Evolutionary conservation across 75 land plant genomes (phyloP), one percentile per base, ranked within the genome.

Genomic region (Pinus albicaulis): DNA sequence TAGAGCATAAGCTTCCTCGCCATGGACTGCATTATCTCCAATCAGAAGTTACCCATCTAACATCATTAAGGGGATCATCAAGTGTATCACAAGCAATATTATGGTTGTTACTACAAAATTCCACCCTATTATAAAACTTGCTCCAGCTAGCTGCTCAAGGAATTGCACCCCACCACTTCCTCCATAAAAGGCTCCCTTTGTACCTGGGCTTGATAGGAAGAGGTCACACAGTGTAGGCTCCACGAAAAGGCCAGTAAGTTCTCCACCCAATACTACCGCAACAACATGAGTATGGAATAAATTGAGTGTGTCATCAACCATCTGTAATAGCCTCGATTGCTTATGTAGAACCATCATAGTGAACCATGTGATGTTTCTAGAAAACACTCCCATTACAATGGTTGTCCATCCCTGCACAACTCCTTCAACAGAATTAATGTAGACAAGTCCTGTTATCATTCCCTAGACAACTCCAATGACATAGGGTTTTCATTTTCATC

Each of bases 221-320:
- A 88, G 57, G 2, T 13, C 14, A 75, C 82, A 82, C n/a, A 88
- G 82, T 2, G 1, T 48, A 1, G 95, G 95, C 66, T 90, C 83
- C 0, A 90, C 93, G 1, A 92, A 76, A 31, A 88, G 80, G 16
- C 93, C 95, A 2, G 89, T 84, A 5, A 92, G 74, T 7, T 77
- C 64, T 10, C 93, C 93, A 36, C 93, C 95, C 7, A 92, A 73
- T 1, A 80, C 15, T 3, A 93, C 95, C 7, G 93, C 88, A 15
- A 92, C 90, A 0, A 89, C 90, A 57, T 92, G 95, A 1, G 95
- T 92, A 78, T 92, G 90, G 71, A 92, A 78, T 6, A 92, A 85
- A 8, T 83, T 93, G 1, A 92, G 78, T 0, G 95, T 88, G 72
- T 92, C 95, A 63, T 92, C 95, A 3, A 86, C 63, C 57, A 55